Base-by-base conservation (phyloP, 192 early-diverging fungal genomes). In the Linnemannia exigua region DNA sequence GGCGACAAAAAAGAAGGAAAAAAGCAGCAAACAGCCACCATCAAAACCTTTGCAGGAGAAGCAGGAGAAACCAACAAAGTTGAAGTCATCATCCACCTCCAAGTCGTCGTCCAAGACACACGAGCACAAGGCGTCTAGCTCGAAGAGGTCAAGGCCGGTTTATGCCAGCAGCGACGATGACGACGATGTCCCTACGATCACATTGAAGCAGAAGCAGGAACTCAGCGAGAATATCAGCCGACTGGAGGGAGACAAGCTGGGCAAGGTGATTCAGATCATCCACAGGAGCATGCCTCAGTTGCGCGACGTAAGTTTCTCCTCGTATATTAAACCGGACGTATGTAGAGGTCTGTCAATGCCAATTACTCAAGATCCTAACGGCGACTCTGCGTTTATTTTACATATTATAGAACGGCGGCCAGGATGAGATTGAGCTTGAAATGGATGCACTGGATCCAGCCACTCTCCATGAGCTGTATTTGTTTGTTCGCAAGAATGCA, bases 371-470 rank as follows among this genome's bases (percentile, higher is more conserved):
- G 54, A 90, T 19, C 31, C 69, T 52, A 37, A 68, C 69, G 5
- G 12, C 31, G 5, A n/a, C n/a, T n/a, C n/a, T 50, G 1, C 17
- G 37, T 16, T 48, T 16, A 19, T 41, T 77, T 67, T 28, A 9
- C 12, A 2, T 31, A n/a, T 58, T 47, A 58, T 77, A 89, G 88
- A 79, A 66, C 36, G 88, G 89, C n/a, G 92, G 90, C 8, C 93
- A 95, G 75, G 95, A 96, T 50, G 98, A 99, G 87, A 96, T 99
- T 75, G 97, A 99, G 84, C 90, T 99, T 79, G 98, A 99, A 77
- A 98, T 99, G 88, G 97, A 98, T 76, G 90, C 95, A 0, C 89
- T 99, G 63, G 95, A 96, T 84, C 92, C 94, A 75, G 88, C 87
- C 38, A 98, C 97, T 16, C 91, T 98, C 35, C 95, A 92, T 85